Evolutionary conservation across 257 asterid species (phyloP).

Genomic region (Anisodus tanguticus): DNA sequence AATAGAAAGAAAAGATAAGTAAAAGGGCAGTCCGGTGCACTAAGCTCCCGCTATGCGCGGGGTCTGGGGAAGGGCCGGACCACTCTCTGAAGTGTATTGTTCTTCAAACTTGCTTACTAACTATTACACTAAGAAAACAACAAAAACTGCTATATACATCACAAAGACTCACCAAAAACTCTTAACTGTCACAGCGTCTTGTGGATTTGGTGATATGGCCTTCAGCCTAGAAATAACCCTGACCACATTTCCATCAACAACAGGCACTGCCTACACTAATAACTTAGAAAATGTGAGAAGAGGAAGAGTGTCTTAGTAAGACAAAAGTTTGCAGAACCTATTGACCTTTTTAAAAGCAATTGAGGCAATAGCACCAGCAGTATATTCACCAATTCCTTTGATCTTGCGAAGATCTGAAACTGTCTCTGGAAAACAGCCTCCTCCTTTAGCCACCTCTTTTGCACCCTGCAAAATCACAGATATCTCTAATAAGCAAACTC

Average conservation of each 20-base stretch:
- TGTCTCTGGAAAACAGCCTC: conserved; percentile 75
- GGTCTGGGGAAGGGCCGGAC: too few relatives aligned
- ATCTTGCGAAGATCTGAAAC: conserved; percentile 77
- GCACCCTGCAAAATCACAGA: conserved; percentile 67
- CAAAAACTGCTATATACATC: conserved; percentile 1
- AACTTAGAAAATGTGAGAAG: conserved; percentile 31
- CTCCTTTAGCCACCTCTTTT: conserved; percentile 81
- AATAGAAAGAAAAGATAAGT: neutral
- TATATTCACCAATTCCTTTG: conserved; percentile 89
- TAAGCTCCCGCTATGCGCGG: too few relatives aligned
- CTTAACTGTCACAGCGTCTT: conserved; percentile 65
- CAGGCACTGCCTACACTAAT: conserved; percentile 78
- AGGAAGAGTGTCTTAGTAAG: conserved; percentile 11
- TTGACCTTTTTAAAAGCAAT: conserved; percentile 88
- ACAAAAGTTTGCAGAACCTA: conserved; percentile 27
- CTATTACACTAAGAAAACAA: neutral
- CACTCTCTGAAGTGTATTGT: conserved; percentile 1
- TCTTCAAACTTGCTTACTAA: conserved; percentile 5
- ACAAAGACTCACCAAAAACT: conserved; percentile 68
- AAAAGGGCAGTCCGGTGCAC: too few relatives aligned
- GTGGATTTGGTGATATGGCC: conserved; percentile 89
- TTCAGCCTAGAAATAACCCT: conserved; percentile 86
- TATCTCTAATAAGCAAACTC: neutral
- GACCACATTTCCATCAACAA: conserved; percentile 94
- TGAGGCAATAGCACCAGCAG: conserved; percentile 98